phyloP scores from a whole-genome alignment of 75 land plant species.

The Pinus albicaulis region DNA sequence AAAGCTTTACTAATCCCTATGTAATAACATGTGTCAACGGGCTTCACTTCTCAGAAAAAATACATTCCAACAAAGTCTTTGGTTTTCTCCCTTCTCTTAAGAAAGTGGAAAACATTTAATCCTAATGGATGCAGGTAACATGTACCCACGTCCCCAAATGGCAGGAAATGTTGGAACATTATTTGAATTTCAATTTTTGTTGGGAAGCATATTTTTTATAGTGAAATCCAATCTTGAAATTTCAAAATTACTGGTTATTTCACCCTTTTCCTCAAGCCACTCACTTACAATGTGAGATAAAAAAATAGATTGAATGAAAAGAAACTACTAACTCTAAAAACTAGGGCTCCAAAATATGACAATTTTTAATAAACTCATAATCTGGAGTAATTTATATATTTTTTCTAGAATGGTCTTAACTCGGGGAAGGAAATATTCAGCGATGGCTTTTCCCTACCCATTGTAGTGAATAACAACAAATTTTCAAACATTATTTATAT shows the following conservation, averaged over 20 bases:
- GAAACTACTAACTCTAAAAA: background rate
- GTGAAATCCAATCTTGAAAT: no score
- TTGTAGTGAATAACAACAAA: slow-evolving; percentile 95
- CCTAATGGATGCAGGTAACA: no score
- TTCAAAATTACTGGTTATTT: background rate
- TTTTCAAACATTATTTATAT: slow-evolving; percentile 42
- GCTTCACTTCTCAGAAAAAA: no score
- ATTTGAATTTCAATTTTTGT: no score
- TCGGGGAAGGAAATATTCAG: slow-evolving; percentile 79
- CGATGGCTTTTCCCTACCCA: slow-evolving; percentile 98
- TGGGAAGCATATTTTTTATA: no score
- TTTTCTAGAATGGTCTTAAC: slow-evolving; percentile 88
- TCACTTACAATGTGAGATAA: slow-evolving; percentile 1
- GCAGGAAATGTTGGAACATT: no score
- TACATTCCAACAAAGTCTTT: no score
- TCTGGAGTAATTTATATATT: slow-evolving; percentile 90
- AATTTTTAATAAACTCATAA: slow-evolving; percentile 77
- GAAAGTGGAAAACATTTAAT: no score
- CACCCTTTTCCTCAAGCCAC: background rate
- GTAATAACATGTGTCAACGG: no score
- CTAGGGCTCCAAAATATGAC: slow-evolving; percentile 70
- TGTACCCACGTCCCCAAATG: no score
- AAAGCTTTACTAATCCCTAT: no score
- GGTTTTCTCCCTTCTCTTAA: no score
- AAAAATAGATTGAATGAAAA: background rate